Base-by-base conservation (phyloP, 768 basidiomycete genomes). In the Boletus rubescentipes region DNA sequence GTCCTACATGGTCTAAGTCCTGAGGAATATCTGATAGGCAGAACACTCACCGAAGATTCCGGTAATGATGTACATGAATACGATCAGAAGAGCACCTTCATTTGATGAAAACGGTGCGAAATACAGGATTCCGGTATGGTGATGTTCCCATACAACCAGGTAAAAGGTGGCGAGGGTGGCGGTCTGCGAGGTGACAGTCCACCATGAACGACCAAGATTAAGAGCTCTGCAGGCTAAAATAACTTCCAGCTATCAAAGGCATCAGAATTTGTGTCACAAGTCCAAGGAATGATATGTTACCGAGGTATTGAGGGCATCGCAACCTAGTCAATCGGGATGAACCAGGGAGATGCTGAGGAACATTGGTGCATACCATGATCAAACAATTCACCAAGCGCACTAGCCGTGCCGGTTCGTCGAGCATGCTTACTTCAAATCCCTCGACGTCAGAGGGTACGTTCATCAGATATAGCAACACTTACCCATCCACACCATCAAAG, bases 351-450 rank as follows among this genome's bases (percentile, higher is more conserved):
- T 10, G n/a, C 9, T 34, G 8, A 20, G 12, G 23, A 38, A 47
- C 3, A 16, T 30, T 10, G 34, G 29, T 15, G 62, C 77, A 45
- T 61, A 87, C 94, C 96, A 71, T 98, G 97, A 67, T 99, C 97
- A 69, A 99, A 99, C 86, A 98, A 87, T 70, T 99, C 91, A n/a
- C 97, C 97, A 31, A 98, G 74, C 23, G 96, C 96, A 5, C 97
- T 92, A n/a, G 93, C 89, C 91, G 97, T 98, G 2, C 93, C 93
- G 1, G 94, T 96, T 46, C 96, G 75, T 57, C 97, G 77, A 18
- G 97, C 97, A 72, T 99, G 97, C 70, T 98, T 98, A 15, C 96
- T 93, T 60, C 5, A 43, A 40, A 23, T 29, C 4, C 3, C 2
- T 18, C 30, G 9, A 46, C 1, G 10, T 63, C 40, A 58, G 36